Evolutionary conservation across 129 eudicot genomes (phyloP), one percentile per base, ranked within the genome.

Genomic region (Pittosporum tobira): DNA sequence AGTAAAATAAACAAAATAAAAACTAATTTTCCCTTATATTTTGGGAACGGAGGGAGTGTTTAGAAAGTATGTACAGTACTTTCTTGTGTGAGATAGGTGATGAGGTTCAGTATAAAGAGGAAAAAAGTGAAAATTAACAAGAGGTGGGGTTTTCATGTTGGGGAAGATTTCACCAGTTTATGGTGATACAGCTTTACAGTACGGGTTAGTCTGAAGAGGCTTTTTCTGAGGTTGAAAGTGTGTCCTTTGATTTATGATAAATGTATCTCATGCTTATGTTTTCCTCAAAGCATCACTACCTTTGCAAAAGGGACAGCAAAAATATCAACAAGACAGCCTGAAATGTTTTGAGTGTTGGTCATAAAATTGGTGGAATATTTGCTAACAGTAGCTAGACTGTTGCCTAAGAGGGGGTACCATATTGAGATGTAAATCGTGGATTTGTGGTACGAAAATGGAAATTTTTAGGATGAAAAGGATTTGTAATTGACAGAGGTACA

Each of bases 171-270:
- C 43, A 60, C 30, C 47, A 56, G 52, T 37, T 10, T 48, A 45
- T 70, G 64, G 63, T 31, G 38, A 22, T 70, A 61, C 75, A 62
- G 64, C 65, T 63, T 53, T 51, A 23, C 57, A 23, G 74, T 63
- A 63, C 53, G 58, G 47, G 3, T 48, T 63, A 65, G 70, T 27
- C 63, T 34, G 51, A 44, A 19, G 10, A 48, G 23, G n/a, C n/a
- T 28, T 54, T 62, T 63, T 45, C n/a, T 62, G 51, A 48, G 64
- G 36, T 54, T 44, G 18, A 55, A 47, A 62, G 42, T 19, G 38
- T 34, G 37, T 62, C 16, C 51, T 27, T 52, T 28, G 61, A 44
- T 55, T 21, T 38, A 55, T 18, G 26, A 31, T 23, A 16, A 29
- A 44, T 55, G 42, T 53, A 55, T 34, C 13, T 12, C 40, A 34